Evolutionary conservation across 805 yeast genomes (phyloP), one percentile per base, ranked within the genome.

Genomic region (Starmerella lactis-condensi): DNA sequence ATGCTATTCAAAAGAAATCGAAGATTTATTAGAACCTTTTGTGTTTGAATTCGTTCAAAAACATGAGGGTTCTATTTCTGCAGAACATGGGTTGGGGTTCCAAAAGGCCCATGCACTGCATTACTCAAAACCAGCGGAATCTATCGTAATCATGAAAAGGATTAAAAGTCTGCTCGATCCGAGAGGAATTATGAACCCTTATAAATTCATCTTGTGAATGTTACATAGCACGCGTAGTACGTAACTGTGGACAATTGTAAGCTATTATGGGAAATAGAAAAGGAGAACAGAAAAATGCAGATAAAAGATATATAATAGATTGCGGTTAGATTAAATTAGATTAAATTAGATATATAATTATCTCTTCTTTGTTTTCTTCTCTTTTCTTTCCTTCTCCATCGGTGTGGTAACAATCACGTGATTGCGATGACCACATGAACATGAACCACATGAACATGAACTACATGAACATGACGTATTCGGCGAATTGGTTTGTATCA

Each of bases 31-130:
- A 39, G 98, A 89, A 55, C 98, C 98, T 28, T 89, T 76, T 56
- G 89, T 89, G 19, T 89, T 82, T 51, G 93, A 89, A 58, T 83
- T 83, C 75, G 76, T 89, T 33, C 40, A 44, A 18, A 41, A 45
- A 36, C 48, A 46, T 35, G 26, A 72, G 21, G 98, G 98, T 15
- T 83, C 96, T 1, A 75, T 89, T 32, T 75, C 92, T 36, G 98
- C 98, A 17, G 98, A 89, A 55, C 98, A 89, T 53, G 98, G 98
- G 11, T 63, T 89, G 35, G 98, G 98, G 0, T 79, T 89, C 67
- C 95, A 85, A 49, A 89, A 89, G 74, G 81, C 75, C 45, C 76
- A 78, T 49, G 89, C 77, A 52, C 65, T 85, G 43, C 74, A 74
- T 7, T 89, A 85, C 59, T 67, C 92, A 31, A 89, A 83, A 62